phyloP scores from a whole-genome alignment of 148 eudicot species.

The Diospyros lotus region DNA sequence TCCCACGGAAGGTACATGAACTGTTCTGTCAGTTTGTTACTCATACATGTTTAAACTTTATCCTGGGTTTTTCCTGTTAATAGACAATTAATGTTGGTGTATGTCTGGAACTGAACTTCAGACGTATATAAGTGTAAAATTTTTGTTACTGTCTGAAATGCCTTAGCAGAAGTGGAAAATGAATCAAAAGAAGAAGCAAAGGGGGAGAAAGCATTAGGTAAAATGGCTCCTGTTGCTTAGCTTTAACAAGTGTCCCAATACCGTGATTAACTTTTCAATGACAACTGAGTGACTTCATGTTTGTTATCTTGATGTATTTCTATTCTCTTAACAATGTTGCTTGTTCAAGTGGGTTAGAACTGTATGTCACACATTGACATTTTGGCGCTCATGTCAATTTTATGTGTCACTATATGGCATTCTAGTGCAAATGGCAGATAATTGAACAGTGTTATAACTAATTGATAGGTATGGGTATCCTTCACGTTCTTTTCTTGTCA shows the following conservation, averaged over 20 bases:
- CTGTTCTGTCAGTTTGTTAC: background rate
- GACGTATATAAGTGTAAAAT: background rate
- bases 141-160: background rate
- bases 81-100: background rate
- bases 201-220: background rate
- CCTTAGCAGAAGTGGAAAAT: background rate
- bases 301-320: background rate
- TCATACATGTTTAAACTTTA: background rate
- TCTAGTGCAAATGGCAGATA: background rate
- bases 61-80: background rate
- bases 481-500: background rate
- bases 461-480: background rate
- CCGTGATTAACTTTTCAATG: background rate
- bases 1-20: constrained; percentile 63
- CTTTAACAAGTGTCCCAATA: background rate
- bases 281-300: background rate
- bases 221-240: background rate
- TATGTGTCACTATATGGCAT: background rate
- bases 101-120: background rate
- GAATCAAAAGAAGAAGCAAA: background rate
- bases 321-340: background rate
- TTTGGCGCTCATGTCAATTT: background rate
- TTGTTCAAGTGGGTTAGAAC: background rate
- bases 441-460: background rate
- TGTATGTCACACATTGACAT: background rate